phyloP scores from a whole-genome alignment of 768 basidiomycete genomes.

The Russula sp. region DNA sequence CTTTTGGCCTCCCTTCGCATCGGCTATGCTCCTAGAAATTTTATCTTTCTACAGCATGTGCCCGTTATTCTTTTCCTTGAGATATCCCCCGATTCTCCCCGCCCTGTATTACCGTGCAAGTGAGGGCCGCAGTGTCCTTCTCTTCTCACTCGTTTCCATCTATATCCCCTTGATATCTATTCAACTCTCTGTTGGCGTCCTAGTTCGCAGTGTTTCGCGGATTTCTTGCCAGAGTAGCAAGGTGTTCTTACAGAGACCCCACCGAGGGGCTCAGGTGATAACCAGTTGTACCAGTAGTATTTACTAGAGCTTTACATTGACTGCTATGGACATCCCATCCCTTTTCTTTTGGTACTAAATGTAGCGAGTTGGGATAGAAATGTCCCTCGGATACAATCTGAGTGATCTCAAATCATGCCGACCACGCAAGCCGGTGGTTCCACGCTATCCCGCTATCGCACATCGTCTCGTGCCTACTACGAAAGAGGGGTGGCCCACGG shows the following conservation, averaged over 20 bases:
- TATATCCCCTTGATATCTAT: constrained; percentile 23
- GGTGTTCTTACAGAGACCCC: constrained; percentile 22
- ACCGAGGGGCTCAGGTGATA: constrained; percentile 12
- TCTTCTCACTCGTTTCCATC: constrained; percentile 20
- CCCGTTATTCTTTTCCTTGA: neutral
- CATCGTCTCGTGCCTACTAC: no score
- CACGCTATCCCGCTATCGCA: no score
- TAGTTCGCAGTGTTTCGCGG: constrained; percentile 23
- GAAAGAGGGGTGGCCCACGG: no score
- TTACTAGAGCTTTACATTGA: constrained; percentile 24
- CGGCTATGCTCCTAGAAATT: constrained; percentile 15
- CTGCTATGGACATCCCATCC: constrained; percentile 18
- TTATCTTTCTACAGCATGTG: constrained; percentile 12
- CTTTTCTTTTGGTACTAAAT: neutral
- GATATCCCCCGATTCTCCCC: neutral
- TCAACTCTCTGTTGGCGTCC: constrained; percentile 14
- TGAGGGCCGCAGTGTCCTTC: constrained; percentile 2
- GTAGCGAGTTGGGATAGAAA: neutral
- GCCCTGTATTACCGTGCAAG: neutral
- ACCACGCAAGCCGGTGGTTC: no score
- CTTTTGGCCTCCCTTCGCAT: constrained; percentile 10
- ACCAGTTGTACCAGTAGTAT: constrained; percentile 24
- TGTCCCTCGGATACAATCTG: no score
- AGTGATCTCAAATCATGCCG: neutral
- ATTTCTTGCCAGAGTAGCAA: constrained; percentile 25